Percentiles rank a stretch among this genome's conserved stretches.
Evolutionary conservation across 139 green algal species (phyloP).

Genomic region (Volvox reticuliferus): DNA sequence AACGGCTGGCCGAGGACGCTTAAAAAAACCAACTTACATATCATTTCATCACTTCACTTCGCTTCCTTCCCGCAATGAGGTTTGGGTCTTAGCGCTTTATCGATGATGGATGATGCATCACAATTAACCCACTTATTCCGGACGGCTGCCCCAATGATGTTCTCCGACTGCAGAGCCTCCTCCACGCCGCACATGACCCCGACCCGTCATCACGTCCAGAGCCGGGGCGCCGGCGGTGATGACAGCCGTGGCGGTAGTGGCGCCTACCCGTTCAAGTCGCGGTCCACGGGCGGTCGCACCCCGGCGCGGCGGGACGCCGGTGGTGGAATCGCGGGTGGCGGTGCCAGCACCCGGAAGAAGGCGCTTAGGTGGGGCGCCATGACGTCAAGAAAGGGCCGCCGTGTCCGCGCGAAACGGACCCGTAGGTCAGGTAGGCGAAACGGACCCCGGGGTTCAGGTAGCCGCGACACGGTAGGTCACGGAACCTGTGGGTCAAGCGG

Average conservation of each 20-base stretch:
- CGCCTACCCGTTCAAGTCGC: background rate
- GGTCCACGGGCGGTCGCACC: background rate
- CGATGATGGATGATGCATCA: background rate
- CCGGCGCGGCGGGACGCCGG: background rate
- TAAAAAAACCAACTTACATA: no score
- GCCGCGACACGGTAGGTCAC: background rate
- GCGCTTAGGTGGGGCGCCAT: background rate
- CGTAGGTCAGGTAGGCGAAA: background rate
- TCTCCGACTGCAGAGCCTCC: background rate
- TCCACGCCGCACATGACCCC: background rate
- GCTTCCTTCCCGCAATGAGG: no score
- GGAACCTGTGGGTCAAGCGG: background rate
- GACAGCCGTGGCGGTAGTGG: background rate
- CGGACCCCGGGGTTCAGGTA: background rate
- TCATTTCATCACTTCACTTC: no score
- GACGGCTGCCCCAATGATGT: background rate
- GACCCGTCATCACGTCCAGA: background rate
- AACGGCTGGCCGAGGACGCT: no score
- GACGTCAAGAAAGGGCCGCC: background rate
- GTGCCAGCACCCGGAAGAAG: background rate
- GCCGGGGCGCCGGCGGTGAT: background rate
- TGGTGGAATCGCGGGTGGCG: no score
- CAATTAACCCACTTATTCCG: no score
- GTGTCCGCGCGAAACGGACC: background rate
- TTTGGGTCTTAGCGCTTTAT: no score